A percentile compares a stretch with the other conserved stretches of the same genome.
phyloP scores from a whole-genome alignment of 1,139 yeast species.

The Pichia sp. region DNA sequence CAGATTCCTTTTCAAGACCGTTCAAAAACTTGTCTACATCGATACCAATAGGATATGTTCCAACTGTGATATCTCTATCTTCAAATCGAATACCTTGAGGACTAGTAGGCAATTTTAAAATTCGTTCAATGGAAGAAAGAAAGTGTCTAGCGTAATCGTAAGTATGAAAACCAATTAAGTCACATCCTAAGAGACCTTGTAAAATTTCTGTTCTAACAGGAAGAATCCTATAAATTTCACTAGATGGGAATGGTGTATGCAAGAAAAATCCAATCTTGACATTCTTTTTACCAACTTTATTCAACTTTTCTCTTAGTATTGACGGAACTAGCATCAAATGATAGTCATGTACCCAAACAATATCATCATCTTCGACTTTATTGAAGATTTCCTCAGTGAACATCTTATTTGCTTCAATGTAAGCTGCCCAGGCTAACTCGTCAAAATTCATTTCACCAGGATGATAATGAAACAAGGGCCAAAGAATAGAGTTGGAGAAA shows the following conservation, averaged over 20 bases:
- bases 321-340: slow-evolving; percentile 94
- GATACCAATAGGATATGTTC: slow-evolving; percentile 97
- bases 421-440: slow-evolving; percentile 97
- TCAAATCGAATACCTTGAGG: slow-evolving; percentile 86
- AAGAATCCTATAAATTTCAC: slow-evolving; percentile 89
- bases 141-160: slow-evolving; percentile 99
- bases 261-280: slow-evolving; percentile 86
- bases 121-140: slow-evolving; percentile 82
- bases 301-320: slow-evolving; percentile 65
- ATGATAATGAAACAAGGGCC: slow-evolving; percentile 98
- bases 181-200: slow-evolving; percentile 88
- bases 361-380: slow-evolving; percentile 72
- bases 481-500: slow-evolving; percentile 79
- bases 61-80: slow-evolving; percentile 74
- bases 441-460: slow-evolving; percentile 99
- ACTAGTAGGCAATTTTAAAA: slow-evolving; percentile 71
- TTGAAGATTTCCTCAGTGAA: slow-evolving; percentile 73
- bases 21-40: slow-evolving; percentile 87
- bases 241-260: slow-evolving; percentile 97
- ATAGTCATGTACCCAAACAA: slow-evolving; percentile 88
- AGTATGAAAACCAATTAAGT: slow-evolving; percentile 96
- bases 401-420: slow-evolving; percentile 81
- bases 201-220: slow-evolving; percentile 93
- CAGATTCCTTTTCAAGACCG: slow-evolving; percentile 61
- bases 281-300: slow-evolving; percentile 36